Evolutionary conservation across 176 grass and related monocot species (phyloP), one percentile per base, ranked within the genome.

Genomic region (Cenchrus fungigraminus): DNA sequence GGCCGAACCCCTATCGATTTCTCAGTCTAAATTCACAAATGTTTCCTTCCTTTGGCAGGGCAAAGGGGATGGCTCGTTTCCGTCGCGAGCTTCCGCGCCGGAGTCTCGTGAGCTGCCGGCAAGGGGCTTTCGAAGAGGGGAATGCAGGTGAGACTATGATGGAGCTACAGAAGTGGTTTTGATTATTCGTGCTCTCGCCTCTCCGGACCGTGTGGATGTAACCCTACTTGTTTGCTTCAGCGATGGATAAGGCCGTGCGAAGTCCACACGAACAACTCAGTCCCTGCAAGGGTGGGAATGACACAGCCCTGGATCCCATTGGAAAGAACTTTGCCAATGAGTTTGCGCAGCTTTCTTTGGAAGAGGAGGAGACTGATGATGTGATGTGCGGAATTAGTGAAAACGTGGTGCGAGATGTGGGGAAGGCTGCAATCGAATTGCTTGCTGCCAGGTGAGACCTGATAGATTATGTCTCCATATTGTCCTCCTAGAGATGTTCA

Each of bases 381-480:
- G 9, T 25, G 74, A 28, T 82, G 64, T 12, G n/a, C 3, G 84
- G 86, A 80, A 94, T 91, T 65, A 84, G 80, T 22, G 65, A 91
- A 83, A 94, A 59, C 52, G 6, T 84, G 3, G 9, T 79, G 54
- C 73, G 70, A 37, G 92, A 92, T 79, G 95, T 73, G 78, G 84
- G 91, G 70, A 83, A 97, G 40, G 52, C 86, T 63, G 95, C 92
- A 16, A 82, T 97, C 69, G 86, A 92, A 62, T 89, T 97, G 77
- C 95, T 97, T 86, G 88, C 95, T 58, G 25, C 28, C 51, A 97
- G 92, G 95, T 92, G 47, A 63, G 68, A 15, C 22, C 65, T 72
- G 65, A 40, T 54, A 63, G 0, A 52, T 57, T 73, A 67, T 60
- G 44, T 9, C 22, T 64, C 25, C 37, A 29, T 8, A 79, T 60